Evolutionary conservation across 1,284 basidiomycete genomes (phyloP).

Genomic region (Boletus nobilissimus): DNA sequence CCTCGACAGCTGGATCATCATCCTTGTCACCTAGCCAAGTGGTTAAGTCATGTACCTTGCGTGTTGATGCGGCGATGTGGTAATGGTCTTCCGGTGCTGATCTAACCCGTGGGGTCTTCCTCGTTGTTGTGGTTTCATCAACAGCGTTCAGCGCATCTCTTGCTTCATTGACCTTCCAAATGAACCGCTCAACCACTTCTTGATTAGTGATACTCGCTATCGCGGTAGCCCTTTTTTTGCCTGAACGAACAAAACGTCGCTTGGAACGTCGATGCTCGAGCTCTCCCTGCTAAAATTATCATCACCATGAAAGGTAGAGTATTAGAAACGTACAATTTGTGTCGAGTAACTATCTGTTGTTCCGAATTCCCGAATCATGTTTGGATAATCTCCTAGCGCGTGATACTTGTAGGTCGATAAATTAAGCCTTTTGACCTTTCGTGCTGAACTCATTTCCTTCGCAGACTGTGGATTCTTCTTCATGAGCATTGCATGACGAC

Average conservation of each 20-base stretch:
- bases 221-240: constrained; percentile 20
- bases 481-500: background rate
- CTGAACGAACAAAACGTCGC: background rate
- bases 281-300: constrained; percentile 28
- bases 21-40: background rate
- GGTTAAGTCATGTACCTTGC: background rate
- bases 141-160: background rate
- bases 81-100: too few species aligned
- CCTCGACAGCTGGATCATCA: background rate
- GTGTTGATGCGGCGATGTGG: background rate
- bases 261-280: constrained; percentile 26
- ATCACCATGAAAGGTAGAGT: too few species aligned
- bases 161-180: background rate
- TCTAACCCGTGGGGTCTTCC: too few species aligned
- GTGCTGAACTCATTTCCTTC: too few species aligned
- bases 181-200: too few species aligned
- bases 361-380: constrained; percentile 41
- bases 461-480: too few species aligned
- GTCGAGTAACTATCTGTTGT: constrained; percentile 50
- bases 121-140: too few species aligned
- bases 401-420: constrained; percentile 49
- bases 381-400: constrained; percentile 45
- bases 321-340: constrained; percentile 38
- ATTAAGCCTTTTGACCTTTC: constrained; percentile 36
- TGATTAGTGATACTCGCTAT: background rate